A percentile compares a stretch with the other conserved stretches of the same genome.
Conservation (phyloP, 352 stramenopile species). For the Phytophthora tentaculata region DNA sequence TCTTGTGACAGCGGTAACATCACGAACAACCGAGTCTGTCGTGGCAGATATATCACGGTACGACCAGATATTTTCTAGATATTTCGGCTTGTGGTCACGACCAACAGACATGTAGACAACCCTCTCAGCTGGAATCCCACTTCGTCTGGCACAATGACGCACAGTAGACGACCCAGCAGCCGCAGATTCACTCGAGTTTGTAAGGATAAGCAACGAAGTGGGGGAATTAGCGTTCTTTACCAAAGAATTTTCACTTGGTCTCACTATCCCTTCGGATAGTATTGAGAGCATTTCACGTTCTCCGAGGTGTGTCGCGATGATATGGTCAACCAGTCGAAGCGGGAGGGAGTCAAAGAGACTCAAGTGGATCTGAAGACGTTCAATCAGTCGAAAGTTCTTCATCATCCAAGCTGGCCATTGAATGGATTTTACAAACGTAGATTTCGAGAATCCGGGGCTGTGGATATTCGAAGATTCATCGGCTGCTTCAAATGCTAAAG, state of each 20-base stretch:
- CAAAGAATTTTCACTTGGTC: constrained; percentile 18
- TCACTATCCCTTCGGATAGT: constrained; percentile 19
- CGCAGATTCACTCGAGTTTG: constrained; percentile 19
- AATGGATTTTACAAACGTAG: constrained; percentile 2
- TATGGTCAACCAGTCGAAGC: constrained; percentile 24
- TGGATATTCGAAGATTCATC: not conserved
- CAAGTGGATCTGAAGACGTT: constrained; percentile 40
- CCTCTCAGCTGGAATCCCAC: constrained; percentile 15
- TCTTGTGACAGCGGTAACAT: constrained; percentile 20
- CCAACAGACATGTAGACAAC: constrained; percentile 24
- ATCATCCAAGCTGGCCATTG: constrained; percentile 37
- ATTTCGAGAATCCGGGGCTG: not conserved
- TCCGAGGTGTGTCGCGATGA: constrained; percentile 38
- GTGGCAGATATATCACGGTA: constrained; percentile 14
- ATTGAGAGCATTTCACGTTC: constrained; percentile 12
- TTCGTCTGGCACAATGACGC: constrained; percentile 22
- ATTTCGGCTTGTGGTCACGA: not conserved
- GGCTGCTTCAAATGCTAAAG: not conserved
- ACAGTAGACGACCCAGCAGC: constrained; percentile 23
- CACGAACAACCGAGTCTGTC: constrained; percentile 7
- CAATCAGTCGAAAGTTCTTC: constrained; percentile 28
- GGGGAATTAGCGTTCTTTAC: constrained; percentile 18
- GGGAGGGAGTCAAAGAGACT: constrained; percentile 39
- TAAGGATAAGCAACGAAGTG: constrained; percentile 30
- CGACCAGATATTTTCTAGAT: constrained; percentile 8